Evolutionary conservation across 2,329 filamentous ascomycete species (phyloP), one percentile per base, ranked within the genome.

Genomic region (Botryotinia convoluta): DNA sequence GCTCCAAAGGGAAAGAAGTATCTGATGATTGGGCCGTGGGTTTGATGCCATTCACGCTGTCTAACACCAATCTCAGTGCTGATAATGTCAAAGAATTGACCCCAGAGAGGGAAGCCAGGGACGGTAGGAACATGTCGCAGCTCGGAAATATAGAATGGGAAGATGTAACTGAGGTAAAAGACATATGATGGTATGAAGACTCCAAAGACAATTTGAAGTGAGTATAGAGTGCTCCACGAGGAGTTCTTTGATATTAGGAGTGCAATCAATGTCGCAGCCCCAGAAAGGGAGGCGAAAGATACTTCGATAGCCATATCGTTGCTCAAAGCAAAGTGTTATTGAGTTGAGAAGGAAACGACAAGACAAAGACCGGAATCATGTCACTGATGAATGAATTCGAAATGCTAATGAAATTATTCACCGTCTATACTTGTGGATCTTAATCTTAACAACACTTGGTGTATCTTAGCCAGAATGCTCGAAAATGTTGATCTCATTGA

Each of bases 1-100:
- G 81, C 80, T 67, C 84, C 84, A 54, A 85, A 83, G 37, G 84
- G 84, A 73, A 85, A 85, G 80, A 83, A 85, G 74, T 85, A 85
- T 71, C 84, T 81, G 70, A 85, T 81, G 63, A 85, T 83, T 44
- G 82, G 80, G 26, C 83, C 84, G 64, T 84, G 79, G 37, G 82
- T 68, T 54, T 81, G 74, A 76, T 85, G 84, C 84, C 84, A 85
- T 73, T 79, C 73, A 61, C 84, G 81, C 73, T 84, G 83, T 26
- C 82, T 80, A 10, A 84, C 78, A 69, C 84, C 84, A 65, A 82
- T 82, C 75, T 85, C 84, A 64, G 80, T 78, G 22, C 79, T 79
- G 74, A 85, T 83, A 75, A 85, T 83, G 26, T 79, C 79, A 65
- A 84, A 79, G 76, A 85, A 83, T 61, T 84, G 83, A 3, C 84